A percentile compares a stretch with the other conserved stretches of the same genome.
These are phyloP conservation scores for Halophytophthora batemanensis DNA, from an alignment of 352 stramenopile species.

Conservation along the genomic window DNA sequence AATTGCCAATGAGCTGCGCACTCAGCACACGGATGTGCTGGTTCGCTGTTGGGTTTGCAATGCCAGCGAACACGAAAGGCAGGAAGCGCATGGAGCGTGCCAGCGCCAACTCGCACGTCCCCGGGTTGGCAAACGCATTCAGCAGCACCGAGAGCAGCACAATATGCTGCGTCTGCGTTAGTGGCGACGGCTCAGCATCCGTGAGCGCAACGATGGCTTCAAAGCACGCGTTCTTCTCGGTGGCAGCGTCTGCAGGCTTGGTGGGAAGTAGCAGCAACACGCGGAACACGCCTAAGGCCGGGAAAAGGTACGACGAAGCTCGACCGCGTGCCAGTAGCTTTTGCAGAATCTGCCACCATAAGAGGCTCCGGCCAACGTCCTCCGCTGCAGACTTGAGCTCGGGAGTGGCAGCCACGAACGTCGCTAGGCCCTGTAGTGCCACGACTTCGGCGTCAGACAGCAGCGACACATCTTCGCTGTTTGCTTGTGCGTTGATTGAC, in stretches of 20 bases:
- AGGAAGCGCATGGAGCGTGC: slow-evolving; percentile 45
- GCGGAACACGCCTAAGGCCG: slow-evolving; percentile 52
- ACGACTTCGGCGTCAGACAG: slow-evolving; percentile 31
- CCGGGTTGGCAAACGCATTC: slow-evolving; percentile 58
- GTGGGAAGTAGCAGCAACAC: slow-evolving; percentile 50
- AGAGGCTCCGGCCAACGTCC: slow-evolving; percentile 9
- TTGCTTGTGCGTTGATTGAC: slow-evolving; percentile 21
- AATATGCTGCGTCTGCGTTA: slow-evolving; percentile 49
- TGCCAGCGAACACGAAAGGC: slow-evolving; percentile 62
- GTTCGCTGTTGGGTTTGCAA: slow-evolving; percentile 33
- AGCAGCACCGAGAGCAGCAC: slow-evolving; percentile 57
- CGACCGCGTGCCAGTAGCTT: slow-evolving; percentile 39
- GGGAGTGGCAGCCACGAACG: slow-evolving; percentile 15
- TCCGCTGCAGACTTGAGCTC: slow-evolving; percentile 12
- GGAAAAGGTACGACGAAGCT: slow-evolving; percentile 44
- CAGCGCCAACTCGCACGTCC: slow-evolving; percentile 51
- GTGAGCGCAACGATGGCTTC: slow-evolving; percentile 39
- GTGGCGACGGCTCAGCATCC: slow-evolving; percentile 21
- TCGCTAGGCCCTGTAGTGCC: slow-evolving; percentile 26
- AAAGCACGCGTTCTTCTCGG: slow-evolving; percentile 47
- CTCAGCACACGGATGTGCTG: slow-evolving; percentile 52
- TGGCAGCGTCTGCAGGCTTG: slow-evolving; percentile 15
- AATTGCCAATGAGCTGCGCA: slow-evolving; percentile 67
- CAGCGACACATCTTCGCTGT: slow-evolving; percentile 1
- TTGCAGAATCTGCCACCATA: slow-evolving; percentile 44